Base-by-base conservation (phyloP, 495 filamentous ascomycete species). In the Rhypophila decipiens region DNA sequence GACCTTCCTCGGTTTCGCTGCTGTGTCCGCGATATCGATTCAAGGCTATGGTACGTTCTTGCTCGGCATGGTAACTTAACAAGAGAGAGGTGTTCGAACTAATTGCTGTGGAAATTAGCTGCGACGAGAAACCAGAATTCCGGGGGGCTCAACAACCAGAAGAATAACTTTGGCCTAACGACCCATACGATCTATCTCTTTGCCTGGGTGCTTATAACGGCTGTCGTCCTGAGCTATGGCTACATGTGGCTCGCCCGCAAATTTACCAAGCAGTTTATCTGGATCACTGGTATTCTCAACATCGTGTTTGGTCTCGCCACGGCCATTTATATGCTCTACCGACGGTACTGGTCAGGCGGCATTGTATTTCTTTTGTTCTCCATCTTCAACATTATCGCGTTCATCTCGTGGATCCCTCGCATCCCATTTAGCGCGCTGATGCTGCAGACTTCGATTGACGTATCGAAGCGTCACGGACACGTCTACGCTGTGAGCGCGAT, bases 381-480 rank as follows among this genome's bases (percentile, higher is more conserved):
- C 22, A 53, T 85, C 74, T 71, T 75, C 49, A 53, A 88, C 78
- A 50, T 66, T 21, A 58, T 74, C 47, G 64, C 62, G 27, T 75
- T 75, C 52, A 54, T 64, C 36, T 80, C 76, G 52, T 96, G 91
- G 88, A 88, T 89, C 37, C 80, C 78, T 15, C 78, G 88, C 22
- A 96, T 96, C 40, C 90, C 88, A 0, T 95, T 95, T 65, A 87
- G 85, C 33, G 87, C 87, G 1, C 72, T 95, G 39, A 93, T 96
- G 88, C 71, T 97, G 15, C 82, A 90, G 66, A 90, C 86, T 0
- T 75, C 80, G 20, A 90, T 96, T 60, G 90, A 96, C 56, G 84
- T 96, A 0, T 82, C 89, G 5, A 88, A 86, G 49, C 75, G 65
- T 5, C 86, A 85, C 55, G 90, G 89, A 0, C 87, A 95, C 56